Evolutionary conservation across 2,329 filamentous ascomycete genomes (phyloP), one percentile per base, ranked within the genome.

Genomic region (Diaporthe ilicicola): DNA sequence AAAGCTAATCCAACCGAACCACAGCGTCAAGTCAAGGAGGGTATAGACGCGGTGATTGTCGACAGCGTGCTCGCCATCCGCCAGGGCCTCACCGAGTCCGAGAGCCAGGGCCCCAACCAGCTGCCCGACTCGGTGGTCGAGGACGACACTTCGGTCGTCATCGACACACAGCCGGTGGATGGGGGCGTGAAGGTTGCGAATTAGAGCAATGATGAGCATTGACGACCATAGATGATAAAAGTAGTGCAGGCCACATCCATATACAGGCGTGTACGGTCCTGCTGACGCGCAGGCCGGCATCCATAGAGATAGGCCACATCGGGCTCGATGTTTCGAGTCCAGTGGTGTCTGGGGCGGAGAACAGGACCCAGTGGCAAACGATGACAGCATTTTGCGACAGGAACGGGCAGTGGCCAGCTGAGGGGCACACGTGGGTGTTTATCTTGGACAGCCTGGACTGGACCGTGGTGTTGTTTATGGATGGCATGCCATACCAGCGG

Each of bases 11-110:
- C 27, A 6, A 15, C 2, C 5, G 2, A n/a, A 74, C 64, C 76
- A 75, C 78, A 95, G 91, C 84, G 92, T 74, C 96, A 99, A 91
- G 94, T 97, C 12, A 93, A 94, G 68, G 94, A 98, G 82, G 95
- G 96, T 59, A 98, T 99, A 73, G 96, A 99, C 79, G 96, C 96
- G 1, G 95, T 99, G 67, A 99, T 99, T 78, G 96, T 98, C 17
- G 96, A 99, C 79, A 96, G 90, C 73, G 95, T 99, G 3, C 88
- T 98, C 37, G 94, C 94, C 50, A 98, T 99, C 75, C 91, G 95
- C 56, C 94, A 97, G 81, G 95, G 94, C 0, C 87, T 99, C 73
- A 96, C 93, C 1, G 82, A 79, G 66, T 76, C 76, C 22, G 74
- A 77, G 70, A 71, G 66, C 66, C 73, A 71, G 48, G 55, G 50